A percentile compares a stretch with the other conserved stretches of the same genome.
These are phyloP conservation scores for Chrysosporium queenslandicum DNA, from an alignment of 2,329 filamentous ascomycete genomes.

Conservation along the genomic window DNA sequence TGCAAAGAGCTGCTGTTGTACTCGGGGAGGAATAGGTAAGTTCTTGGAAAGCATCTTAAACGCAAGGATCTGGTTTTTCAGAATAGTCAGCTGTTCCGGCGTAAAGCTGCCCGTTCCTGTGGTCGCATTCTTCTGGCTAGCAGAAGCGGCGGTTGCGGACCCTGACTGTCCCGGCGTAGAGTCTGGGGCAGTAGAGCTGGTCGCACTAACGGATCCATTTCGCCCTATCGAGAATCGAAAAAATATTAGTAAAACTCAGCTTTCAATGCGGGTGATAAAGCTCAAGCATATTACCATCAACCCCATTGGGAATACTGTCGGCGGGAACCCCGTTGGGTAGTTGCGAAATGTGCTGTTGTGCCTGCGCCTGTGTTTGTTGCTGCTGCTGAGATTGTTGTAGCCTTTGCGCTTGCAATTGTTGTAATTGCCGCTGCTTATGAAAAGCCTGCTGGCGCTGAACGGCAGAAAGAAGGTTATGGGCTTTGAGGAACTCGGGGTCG, in stretches of 20 bases:
- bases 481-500: conserved; percentile 81
- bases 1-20: conserved; percentile 75
- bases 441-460: conserved; percentile 56
- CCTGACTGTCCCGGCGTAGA: conserved; percentile 20
- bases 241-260: conserved; percentile 9
- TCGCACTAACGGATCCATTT: conserved; percentile 26
- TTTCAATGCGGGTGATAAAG: background rate
- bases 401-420: conserved; percentile 39
- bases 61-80: conserved; percentile 79
- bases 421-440: conserved; percentile 44
- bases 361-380: conserved; percentile 30
- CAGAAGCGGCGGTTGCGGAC: conserved; percentile 14
- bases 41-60: conserved; percentile 89
- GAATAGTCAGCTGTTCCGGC: conserved; percentile 63
- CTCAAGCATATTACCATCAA: conserved; percentile 30
- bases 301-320: conserved; percentile 32
- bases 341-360: conserved; percentile 29
- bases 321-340: conserved; percentile 32
- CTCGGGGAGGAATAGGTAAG: conserved; percentile 61
- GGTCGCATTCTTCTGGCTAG: conserved; percentile 25
- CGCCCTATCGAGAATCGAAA: conserved; percentile 23
- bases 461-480: conserved; percentile 61
- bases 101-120: conserved; percentile 53
- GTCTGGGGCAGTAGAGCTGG: conserved; percentile 22
- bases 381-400: conserved; percentile 40